Evolutionary conservation across 352 stramenopile genomes (phyloP).

Genomic region (Phytophthora cactorum): DNA sequence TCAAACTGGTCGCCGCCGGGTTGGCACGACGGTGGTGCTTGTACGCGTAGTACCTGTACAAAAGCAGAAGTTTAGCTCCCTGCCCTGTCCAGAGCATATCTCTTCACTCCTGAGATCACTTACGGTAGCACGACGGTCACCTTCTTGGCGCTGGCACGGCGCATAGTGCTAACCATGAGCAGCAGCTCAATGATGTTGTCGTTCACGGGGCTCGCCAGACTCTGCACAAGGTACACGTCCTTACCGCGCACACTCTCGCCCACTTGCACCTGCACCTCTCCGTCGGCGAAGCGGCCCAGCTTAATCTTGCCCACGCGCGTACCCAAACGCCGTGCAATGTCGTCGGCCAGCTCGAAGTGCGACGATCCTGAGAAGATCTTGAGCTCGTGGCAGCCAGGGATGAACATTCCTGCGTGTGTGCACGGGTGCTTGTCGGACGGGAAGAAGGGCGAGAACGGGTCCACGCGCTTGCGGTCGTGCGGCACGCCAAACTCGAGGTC

Average conservation of each 20-base stretch:
- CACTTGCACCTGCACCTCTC: conserved; percentile 93
- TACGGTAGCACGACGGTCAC: conserved; percentile 95
- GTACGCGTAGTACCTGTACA: conserved; percentile 89
- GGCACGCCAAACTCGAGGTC: conserved; percentile 89
- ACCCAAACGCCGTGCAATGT: conserved; percentile 89
- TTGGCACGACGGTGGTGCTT: conserved; percentile 92
- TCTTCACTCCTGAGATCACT: conserved; percentile 22
- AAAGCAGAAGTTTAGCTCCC: conserved; percentile 10
- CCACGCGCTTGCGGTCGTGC: conserved; percentile 87
- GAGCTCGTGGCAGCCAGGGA: conserved; percentile 92
- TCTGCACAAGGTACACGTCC: conserved; percentile 96
- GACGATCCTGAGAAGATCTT: conserved; percentile 94
- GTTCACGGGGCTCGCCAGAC: conserved; percentile 91
- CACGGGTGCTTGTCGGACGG: conserved; percentile 92
- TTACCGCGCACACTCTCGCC: conserved; percentile 93
- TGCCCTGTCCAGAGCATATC: not conserved
- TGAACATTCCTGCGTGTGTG: conserved; percentile 92
- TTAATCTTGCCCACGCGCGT: conserved; percentile 90
- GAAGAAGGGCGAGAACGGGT: conserved; percentile 90
- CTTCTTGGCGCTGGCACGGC: conserved; percentile 92
- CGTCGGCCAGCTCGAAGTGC: conserved; percentile 90
- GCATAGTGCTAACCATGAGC: conserved; percentile 95
- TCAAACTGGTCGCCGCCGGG: conserved; percentile 87
- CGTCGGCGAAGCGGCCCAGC: conserved; percentile 91
- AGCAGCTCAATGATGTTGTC: conserved; percentile 96